Percentiles rank a stretch among this genome's conserved stretches.
Conservation (phyloP, 805 yeast genomes). For the Schwanniomyces polymorphus region DNA sequence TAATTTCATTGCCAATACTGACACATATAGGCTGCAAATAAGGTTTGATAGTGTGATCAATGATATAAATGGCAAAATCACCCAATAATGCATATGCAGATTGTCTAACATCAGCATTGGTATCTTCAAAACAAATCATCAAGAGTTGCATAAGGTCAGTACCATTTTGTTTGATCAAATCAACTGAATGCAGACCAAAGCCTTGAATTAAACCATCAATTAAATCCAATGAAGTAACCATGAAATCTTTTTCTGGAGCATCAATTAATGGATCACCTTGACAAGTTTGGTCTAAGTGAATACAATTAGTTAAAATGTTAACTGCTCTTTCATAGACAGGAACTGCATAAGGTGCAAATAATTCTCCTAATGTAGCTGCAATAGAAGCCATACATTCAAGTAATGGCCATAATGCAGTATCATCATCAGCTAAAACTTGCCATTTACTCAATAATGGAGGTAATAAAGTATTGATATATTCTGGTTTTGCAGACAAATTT, state of each 20-base stretch:
- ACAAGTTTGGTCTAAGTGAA: constrained; percentile 64
- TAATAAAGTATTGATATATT: constrained; percentile 59
- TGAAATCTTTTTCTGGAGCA: constrained; percentile 86
- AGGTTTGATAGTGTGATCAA: constrained; percentile 47
- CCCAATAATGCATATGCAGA: constrained; percentile 88
- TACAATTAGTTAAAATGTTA: constrained; percentile 64
- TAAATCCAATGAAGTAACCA: constrained; percentile 84
- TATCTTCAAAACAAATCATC: constrained; percentile 70
- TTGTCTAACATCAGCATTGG: constrained; percentile 86
- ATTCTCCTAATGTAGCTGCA: constrained; percentile 81
- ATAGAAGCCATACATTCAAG: constrained; percentile 91
- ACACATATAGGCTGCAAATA: constrained; percentile 53
- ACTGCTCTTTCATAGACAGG: constrained; percentile 81
- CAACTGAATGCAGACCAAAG: constrained; percentile 61
- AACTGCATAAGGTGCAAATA: constrained; percentile 85
- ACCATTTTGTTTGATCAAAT: constrained; percentile 44
- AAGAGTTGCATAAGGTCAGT: constrained; percentile 58
- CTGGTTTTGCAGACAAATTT: constrained; percentile 52
- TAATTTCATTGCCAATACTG: constrained; percentile 69
- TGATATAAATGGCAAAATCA: constrained; percentile 70
- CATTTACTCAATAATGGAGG: constrained; percentile 85
- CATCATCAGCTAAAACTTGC: constrained; percentile 73
- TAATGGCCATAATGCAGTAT: constrained; percentile 86
- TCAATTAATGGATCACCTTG: constrained; percentile 64
- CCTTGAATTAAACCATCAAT: constrained; percentile 95